Conservation (phyloP, 306 rosid species). For the Vigna hirtella region DNA sequence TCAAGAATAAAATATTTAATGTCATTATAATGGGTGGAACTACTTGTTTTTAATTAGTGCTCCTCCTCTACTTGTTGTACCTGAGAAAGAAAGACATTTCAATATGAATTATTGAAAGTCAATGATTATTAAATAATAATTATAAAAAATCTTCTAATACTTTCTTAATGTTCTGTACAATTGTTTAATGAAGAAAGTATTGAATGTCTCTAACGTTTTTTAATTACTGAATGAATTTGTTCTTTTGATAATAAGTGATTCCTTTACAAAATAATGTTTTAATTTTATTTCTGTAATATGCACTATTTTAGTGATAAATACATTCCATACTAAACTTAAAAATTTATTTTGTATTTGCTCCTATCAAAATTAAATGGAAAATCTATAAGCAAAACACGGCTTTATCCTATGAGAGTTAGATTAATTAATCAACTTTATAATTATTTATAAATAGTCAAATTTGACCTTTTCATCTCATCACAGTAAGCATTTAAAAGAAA, state of each 20-base stretch:
- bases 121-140: neutral
- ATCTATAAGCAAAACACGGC: no score
- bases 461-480: neutral
- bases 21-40: slow-evolving; percentile 19
- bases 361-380: neutral
- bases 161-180: neutral
- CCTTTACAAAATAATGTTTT: neutral
- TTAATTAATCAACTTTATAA: neutral
- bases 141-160: neutral
- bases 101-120: neutral
- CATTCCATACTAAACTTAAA: no score
- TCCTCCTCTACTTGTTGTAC: slow-evolving; percentile 37
- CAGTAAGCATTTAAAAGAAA: neutral
- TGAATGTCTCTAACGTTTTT: neutral
- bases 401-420: neutral
- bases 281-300: no score
- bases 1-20: neutral
- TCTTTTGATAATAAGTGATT: neutral
- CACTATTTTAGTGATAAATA: no score
- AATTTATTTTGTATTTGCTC: no score
- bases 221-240: neutral
- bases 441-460: neutral
- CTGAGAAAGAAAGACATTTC: slow-evolving; percentile 44
- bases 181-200: neutral
- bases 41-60: slow-evolving; percentile 30